Base-by-base conservation (phyloP, 495 filamentous ascomycete species). In the Acidomyces sp. region DNA sequence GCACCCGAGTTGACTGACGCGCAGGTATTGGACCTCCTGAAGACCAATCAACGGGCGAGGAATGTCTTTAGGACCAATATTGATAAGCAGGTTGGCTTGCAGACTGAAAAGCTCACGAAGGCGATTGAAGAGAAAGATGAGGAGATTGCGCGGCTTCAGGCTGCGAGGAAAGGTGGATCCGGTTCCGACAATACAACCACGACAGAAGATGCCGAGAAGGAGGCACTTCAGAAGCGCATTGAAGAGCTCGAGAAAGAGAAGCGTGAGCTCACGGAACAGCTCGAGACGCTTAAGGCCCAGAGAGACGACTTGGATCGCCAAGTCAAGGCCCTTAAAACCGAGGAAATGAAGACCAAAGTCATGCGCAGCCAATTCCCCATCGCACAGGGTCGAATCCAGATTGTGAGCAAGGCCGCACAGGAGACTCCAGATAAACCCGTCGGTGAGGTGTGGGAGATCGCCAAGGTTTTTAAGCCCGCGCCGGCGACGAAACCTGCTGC, bases 391-490 rank as follows among this genome's bases (percentile, higher is more conserved):
- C 93, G 88, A 63, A 48, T 92, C 17, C 73, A 79, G 7, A 71
- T 85, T 11, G 80, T 95, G 9, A 69, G 83, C 43, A 79, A 72
- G 34, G 85, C 84, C 12, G 85, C 80, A 0, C 68, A 67, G 18
- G 81, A 93, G n/a, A 92, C 84, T 0, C 87, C 87, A 1, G 65
- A 86, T 54, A 73, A 71, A 41, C 74, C 83, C 11, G 85, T 95
- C 5, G 67, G 60, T 9, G 85, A 93, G 55, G 86, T 93, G 0
- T 95, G 84, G 83, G 75, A 78, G 27, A 61, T 79, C 22, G 84
- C 77, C 0, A 83, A 87, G 60, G 63, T 64, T 18, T 73, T 75
- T n/a, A 83, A 75, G 51, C 69, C 67, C 13, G 56, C 67, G 25
- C 59, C 61, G 29, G 48, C 41, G 23, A 22, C 27, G 31, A 34